phyloP scores from a whole-genome alignment of 2,329 filamentous ascomycete species.

The Cladosporium sp. region DNA sequence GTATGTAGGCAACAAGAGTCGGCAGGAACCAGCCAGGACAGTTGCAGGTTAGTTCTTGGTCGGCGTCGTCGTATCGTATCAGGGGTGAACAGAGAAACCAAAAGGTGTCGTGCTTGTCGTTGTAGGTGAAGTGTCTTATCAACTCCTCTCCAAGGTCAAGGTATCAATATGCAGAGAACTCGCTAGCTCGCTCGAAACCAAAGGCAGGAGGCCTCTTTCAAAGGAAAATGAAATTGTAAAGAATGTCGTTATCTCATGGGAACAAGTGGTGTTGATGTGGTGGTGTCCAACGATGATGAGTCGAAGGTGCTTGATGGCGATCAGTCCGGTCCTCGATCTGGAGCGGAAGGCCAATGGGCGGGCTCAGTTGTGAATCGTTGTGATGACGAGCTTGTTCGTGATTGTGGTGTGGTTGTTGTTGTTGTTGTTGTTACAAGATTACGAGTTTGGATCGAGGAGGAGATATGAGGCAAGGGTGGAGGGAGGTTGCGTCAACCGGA shows the following conservation, averaged over 20 bases:
- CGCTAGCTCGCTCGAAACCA: conserved; percentile 27
- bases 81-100: conserved; percentile 6
- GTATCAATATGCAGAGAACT: conserved; percentile 24
- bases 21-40: conserved; percentile 18
- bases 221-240: conserved; percentile 45
- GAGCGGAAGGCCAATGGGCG: conserved; percentile 8
- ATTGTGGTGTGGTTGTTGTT: conserved; percentile 8
- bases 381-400: conserved; percentile 9
- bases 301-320: conserved; percentile 11
- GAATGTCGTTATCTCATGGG: conserved; percentile 47
- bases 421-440: conserved; percentile 22
- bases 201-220: conserved; percentile 26
- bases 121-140: conserved; percentile 10
- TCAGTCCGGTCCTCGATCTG: conserved; percentile 14
- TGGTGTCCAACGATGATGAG: conserved; percentile 26
- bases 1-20: conserved; percentile 9
- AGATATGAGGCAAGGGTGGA: conserved; percentile 15
- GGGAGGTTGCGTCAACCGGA: conserved; percentile 9
- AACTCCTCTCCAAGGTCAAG: conserved; percentile 18
- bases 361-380: conserved; percentile 6
- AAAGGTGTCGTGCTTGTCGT: conserved; percentile 15
- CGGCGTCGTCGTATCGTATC: conserved; percentile 21
- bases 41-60: conserved; percentile 8
- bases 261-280: conserved; percentile 26
- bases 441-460: conserved; percentile 4